These are phyloP conservation scores for Sechiopsis laciniata DNA, from an alignment of 306 rosid genomes.

Conservation along the genomic window DNA sequence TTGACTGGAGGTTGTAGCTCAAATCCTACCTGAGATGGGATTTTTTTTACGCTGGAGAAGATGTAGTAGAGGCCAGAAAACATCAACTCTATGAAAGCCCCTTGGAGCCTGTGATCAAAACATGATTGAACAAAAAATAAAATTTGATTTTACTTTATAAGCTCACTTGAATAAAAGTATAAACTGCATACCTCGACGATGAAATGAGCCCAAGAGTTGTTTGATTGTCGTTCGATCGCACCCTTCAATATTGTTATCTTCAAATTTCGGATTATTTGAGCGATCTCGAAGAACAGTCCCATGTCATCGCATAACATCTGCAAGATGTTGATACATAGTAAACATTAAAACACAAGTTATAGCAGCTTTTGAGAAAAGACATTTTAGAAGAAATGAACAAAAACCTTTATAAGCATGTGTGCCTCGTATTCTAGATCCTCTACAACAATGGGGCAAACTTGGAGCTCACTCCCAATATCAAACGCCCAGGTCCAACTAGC, in stretches of 20 bases:
- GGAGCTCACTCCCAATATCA: conserved; percentile 47
- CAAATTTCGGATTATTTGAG: conserved; percentile 52
- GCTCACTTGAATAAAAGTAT: neutral
- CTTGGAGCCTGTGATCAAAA: conserved; percentile 51
- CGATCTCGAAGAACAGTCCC: conserved; percentile 73
- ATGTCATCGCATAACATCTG: conserved; percentile 60
- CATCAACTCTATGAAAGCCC: conserved; percentile 83
- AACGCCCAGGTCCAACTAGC: conserved; percentile 66
- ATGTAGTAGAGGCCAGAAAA: conserved; percentile 77
- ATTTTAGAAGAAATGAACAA: neutral
- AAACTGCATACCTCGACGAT: conserved; percentile 54
- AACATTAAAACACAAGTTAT: neutral
- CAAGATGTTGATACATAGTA: neutral
- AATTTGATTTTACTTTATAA: neutral
- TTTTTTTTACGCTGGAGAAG: conserved; percentile 59
- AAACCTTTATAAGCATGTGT: conserved; percentile 75
- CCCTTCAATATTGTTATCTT: conserved; percentile 73
- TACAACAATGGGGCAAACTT: conserved; percentile 65
- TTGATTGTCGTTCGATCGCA: conserved; percentile 43
- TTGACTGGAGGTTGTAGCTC: conserved; percentile 23
- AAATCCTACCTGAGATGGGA: conserved; percentile 34
- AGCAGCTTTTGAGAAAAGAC: neutral
- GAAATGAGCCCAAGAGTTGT: conserved; percentile 61
- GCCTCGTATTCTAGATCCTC: conserved; percentile 77
- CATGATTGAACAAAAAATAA: neutral